phyloP scores from a whole-genome alignment of 352 stramenopile species.

The Blastocystis sp. region DNA sequence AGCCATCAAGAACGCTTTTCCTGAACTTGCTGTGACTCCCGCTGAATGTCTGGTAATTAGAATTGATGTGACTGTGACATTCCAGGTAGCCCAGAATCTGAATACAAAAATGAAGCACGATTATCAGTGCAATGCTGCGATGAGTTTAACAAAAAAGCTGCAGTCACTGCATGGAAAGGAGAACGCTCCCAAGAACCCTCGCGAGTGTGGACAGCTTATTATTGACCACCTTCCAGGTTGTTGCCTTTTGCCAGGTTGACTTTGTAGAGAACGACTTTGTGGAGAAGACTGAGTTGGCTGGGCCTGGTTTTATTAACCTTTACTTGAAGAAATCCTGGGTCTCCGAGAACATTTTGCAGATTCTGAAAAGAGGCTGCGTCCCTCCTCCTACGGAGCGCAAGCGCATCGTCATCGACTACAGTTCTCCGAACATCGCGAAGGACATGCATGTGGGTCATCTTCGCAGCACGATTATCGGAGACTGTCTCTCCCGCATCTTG shows the following conservation, averaged over 20 bases:
- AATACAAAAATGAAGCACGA: conserved; percentile 68
- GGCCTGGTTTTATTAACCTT: conserved; percentile 94
- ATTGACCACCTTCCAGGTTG: neutral
- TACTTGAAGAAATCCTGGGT: conserved; percentile 79
- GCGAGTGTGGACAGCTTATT: conserved; percentile 20
- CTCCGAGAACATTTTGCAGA: conserved; percentile 69
- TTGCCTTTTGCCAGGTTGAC: neutral
- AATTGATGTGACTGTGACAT: neutral
- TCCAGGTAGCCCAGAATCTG: conserved; percentile 43
- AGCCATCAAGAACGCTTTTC: conserved; percentile 33
- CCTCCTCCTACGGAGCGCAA: conserved; percentile 66
- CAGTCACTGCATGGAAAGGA: conserved; percentile 72
- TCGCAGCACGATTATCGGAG: conserved; percentile 83
- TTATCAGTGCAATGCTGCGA: conserved; percentile 96
- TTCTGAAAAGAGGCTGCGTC: conserved; percentile 72
- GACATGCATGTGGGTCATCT: conserved; percentile 90
- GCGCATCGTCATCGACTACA: conserved; percentile 81
- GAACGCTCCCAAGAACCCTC: conserved; percentile 68
- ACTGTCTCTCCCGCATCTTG: conserved; percentile 77
- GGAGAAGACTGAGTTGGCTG: conserved; percentile 78
- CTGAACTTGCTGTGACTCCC: neutral
- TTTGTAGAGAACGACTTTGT: conserved; percentile 61
- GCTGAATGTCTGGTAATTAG: neutral
- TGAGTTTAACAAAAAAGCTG: conserved; percentile 89
- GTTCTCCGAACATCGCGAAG: conserved; percentile 86